phyloP scores from a whole-genome alignment of 2,329 filamentous ascomycete species.

The Fusarium irregulare region DNA sequence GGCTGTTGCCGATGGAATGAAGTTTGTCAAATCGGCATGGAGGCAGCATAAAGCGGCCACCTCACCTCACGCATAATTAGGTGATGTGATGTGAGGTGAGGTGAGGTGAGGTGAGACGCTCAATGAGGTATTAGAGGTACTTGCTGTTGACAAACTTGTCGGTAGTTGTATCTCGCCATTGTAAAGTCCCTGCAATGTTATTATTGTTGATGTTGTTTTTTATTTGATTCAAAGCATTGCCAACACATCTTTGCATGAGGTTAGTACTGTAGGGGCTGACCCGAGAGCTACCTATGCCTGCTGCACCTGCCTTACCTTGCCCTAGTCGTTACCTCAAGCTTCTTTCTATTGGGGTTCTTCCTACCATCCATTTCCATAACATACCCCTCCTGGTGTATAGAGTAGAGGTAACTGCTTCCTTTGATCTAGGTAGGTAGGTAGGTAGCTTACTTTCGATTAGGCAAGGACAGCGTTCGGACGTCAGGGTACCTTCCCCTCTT shows the following conservation, averaged over 20 bases:
- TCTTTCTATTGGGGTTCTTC: slow-evolving; percentile 36
- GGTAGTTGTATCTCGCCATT: slow-evolving; percentile 38
- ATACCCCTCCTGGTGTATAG: slow-evolving; percentile 21
- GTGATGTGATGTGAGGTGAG: not conserved
- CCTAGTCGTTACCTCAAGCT: slow-evolving; percentile 43
- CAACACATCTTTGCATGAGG: slow-evolving; percentile 83
- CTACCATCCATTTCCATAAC: slow-evolving; percentile 29
- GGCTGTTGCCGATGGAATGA: not conserved
- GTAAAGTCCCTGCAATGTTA: slow-evolving; percentile 41
- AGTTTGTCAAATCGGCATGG: slow-evolving; percentile 12
- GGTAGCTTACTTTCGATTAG: not conserved
- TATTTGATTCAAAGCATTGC: slow-evolving; percentile 68
- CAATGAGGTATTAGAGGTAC: slow-evolving; percentile 31
- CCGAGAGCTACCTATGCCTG: slow-evolving; percentile 22
- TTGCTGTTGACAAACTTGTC: slow-evolving; percentile 33
- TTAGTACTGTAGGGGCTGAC: slow-evolving; percentile 51
- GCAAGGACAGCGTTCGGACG: slow-evolving; percentile 27
- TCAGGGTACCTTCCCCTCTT: slow-evolving; percentile 32
- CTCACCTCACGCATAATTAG: slow-evolving; percentile 4
- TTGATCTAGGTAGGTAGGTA: not conserved
- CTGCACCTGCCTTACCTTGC: slow-evolving; percentile 35
- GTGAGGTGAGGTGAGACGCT: slow-evolving; percentile 24
- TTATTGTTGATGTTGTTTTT: slow-evolving; percentile 51
- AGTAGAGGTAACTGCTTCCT: not conserved
- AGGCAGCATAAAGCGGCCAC: slow-evolving; percentile 18